Evolutionary conservation across 2,329 filamentous ascomycete species (phyloP).

Genomic region (Fusarium sp.): DNA sequence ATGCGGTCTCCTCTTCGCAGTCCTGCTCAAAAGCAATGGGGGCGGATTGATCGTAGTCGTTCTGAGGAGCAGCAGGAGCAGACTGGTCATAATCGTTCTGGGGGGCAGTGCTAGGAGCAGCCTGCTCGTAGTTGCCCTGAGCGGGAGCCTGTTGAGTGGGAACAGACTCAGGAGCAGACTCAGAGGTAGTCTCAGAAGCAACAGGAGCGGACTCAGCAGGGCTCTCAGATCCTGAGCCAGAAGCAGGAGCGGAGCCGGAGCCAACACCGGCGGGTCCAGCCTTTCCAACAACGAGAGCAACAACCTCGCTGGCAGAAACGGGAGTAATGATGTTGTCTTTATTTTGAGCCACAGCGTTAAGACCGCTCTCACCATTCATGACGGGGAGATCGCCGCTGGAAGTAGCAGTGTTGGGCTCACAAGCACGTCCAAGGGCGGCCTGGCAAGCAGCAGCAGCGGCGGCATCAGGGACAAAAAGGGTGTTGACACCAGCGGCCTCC

Average conservation of each 20-base stretch:
- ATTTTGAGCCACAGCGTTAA: slow-evolving; percentile 23
- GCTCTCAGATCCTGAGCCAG: slow-evolving; percentile 4
- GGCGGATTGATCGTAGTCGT: not conserved
- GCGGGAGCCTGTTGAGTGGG: not conserved
- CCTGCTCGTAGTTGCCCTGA: not conserved
- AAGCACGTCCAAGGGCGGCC: slow-evolving; percentile 39
- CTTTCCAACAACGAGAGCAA: slow-evolving; percentile 37
- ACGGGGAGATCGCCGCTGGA: slow-evolving; percentile 42
- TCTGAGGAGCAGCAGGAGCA: not conserved
- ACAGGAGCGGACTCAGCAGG: not conserved
- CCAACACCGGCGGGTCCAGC: slow-evolving; percentile 45
- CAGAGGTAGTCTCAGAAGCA: not conserved
- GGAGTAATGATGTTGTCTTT: slow-evolving; percentile 42
- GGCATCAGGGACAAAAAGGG: slow-evolving; percentile 36
- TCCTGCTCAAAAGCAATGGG: slow-evolving; percentile 1
- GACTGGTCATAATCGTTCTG: not conserved
- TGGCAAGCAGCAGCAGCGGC: slow-evolving; percentile 32
- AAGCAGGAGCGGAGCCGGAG: slow-evolving; percentile 26
- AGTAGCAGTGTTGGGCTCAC: slow-evolving; percentile 35
- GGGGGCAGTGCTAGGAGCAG: not conserved
- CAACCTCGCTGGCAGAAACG: slow-evolving; percentile 41
- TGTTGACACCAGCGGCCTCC: slow-evolving; percentile 29
- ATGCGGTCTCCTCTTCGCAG: not conserved
- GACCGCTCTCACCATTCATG: slow-evolving; percentile 34
- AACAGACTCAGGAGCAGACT: not conserved